Conservation (phyloP, 164 flowering plant species). For the Piper betle region DNA sequence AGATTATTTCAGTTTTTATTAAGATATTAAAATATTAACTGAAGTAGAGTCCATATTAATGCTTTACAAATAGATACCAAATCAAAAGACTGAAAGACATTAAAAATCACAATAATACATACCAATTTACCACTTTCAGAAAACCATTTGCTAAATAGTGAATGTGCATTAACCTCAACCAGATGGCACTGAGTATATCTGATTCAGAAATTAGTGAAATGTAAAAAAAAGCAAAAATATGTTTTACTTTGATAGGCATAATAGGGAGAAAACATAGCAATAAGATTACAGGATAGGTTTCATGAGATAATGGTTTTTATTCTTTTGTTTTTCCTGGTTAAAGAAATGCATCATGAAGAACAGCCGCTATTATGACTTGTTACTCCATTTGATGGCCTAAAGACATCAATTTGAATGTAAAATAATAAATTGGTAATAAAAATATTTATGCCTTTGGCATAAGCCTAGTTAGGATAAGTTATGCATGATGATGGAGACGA, state of each 20-base stretch:
- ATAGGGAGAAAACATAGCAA: not conserved
- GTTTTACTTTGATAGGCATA: not conserved
- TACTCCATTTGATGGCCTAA: no score
- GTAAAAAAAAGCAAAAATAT: not conserved
- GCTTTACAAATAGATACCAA: not conserved
- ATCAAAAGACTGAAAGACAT: not conserved
- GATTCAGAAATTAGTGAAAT: constrained; percentile 12
- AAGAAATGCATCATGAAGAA: no score
- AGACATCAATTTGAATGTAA: no score
- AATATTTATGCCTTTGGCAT: no score
- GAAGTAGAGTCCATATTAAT: not conserved
- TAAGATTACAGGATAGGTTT: no score
- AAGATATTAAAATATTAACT: no score
- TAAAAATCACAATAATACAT: constrained; percentile 11
- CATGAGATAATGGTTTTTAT: no score
- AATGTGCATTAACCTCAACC: constrained; percentile 98
- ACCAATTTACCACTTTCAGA: constrained; percentile 99
- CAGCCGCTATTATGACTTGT: no score
- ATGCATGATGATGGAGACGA: no score
- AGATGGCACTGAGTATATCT: constrained; percentile 89
- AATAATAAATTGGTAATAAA: not conserved
- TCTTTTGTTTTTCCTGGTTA: no score
- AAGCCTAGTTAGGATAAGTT: no score
- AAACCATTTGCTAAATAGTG: constrained; percentile 99
- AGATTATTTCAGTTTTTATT: not conserved